These are phyloP conservation scores for Amoebophrya sp. DNA, from an alignment of 169 alveolate species.

Conservation along the genomic window DNA sequence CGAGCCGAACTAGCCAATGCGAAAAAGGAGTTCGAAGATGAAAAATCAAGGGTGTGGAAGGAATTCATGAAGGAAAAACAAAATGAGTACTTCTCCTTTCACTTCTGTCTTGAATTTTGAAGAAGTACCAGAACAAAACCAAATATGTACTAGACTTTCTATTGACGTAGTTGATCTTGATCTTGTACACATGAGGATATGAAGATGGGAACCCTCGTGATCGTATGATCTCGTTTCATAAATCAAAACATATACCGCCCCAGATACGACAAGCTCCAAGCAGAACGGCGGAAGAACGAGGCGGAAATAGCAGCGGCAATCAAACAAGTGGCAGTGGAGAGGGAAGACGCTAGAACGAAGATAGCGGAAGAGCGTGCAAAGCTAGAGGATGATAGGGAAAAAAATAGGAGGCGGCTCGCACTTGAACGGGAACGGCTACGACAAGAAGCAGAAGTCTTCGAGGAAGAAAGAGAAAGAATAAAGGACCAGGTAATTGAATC, in stretches of 20 bases:
- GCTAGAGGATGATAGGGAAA: slow-evolving; percentile 64
- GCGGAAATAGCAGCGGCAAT: slow-evolving; percentile 63
- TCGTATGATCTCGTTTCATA: too few species aligned
- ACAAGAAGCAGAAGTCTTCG: slow-evolving; percentile 38
- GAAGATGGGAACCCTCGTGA: too few species aligned
- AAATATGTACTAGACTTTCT: too few species aligned
- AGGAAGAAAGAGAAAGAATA: slow-evolving; percentile 57
- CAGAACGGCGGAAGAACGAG: slow-evolving; percentile 65
- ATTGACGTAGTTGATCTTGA: too few species aligned
- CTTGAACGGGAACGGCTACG: slow-evolving; percentile 42
- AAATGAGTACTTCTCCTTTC: slow-evolving; percentile 43
- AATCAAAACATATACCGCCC: neutral
- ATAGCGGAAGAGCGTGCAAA: slow-evolving; percentile 63
- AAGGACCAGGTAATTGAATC: slow-evolving; percentile 63
- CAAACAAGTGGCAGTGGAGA: slow-evolving; percentile 68
- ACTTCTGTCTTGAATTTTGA: too few species aligned
- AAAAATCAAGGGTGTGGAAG: slow-evolving; percentile 46
- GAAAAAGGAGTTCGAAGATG: slow-evolving; percentile 54
- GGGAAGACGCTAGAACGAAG: slow-evolving; percentile 69
- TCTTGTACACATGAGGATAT: too few species aligned
- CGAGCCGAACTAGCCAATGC: slow-evolving; percentile 55
- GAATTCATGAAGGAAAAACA: slow-evolving; percentile 48
- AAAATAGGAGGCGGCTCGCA: slow-evolving; percentile 27
- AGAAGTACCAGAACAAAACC: too few species aligned
- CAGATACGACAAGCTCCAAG: slow-evolving; percentile 41